phyloP scores from a whole-genome alignment of 352 stramenopile species.

The Thalassiosira livingstoniorum region DNA sequence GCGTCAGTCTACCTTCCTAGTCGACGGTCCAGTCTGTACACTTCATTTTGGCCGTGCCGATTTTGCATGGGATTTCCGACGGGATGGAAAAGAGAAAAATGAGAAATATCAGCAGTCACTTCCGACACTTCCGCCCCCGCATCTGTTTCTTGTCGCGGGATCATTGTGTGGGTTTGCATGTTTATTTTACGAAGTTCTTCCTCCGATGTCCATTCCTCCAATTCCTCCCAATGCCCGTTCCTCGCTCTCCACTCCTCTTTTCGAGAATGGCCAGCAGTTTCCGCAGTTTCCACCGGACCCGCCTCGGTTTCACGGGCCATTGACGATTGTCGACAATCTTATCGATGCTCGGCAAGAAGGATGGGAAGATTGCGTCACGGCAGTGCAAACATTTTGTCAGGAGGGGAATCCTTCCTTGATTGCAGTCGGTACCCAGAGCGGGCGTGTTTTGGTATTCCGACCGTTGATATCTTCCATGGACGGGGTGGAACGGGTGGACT shows the following conservation, averaged over 20 bases:
- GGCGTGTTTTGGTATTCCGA: constrained; percentile 48
- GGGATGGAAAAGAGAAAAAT: background rate
- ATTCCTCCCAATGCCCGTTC: background rate
- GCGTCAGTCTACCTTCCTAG: constrained; percentile 45
- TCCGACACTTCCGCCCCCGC: background rate
- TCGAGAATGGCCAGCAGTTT: background rate
- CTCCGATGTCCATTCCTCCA: no score
- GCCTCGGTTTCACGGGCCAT: constrained; percentile 40
- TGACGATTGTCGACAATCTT: constrained; percentile 52
- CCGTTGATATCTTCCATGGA: constrained; percentile 12
- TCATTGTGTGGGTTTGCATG: constrained; percentile 64
- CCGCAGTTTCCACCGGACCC: background rate
- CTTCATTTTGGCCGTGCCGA: constrained; percentile 45
- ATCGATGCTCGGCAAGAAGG: constrained; percentile 31
- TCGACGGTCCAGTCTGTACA: constrained; percentile 52
- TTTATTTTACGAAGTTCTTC: constrained; percentile 63
- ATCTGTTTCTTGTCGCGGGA: constrained; percentile 48
- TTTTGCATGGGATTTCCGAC: background rate
- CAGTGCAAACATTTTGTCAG: constrained; percentile 32
- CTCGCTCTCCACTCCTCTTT: background rate
- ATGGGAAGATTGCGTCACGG: constrained; percentile 53
- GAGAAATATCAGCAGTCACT: no score
- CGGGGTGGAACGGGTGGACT: no score
- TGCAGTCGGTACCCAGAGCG: constrained; percentile 50
- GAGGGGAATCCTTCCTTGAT: constrained; percentile 14